Conservation (phyloP, 164 flowering plant species). For the Macadamia integrifolia region DNA sequence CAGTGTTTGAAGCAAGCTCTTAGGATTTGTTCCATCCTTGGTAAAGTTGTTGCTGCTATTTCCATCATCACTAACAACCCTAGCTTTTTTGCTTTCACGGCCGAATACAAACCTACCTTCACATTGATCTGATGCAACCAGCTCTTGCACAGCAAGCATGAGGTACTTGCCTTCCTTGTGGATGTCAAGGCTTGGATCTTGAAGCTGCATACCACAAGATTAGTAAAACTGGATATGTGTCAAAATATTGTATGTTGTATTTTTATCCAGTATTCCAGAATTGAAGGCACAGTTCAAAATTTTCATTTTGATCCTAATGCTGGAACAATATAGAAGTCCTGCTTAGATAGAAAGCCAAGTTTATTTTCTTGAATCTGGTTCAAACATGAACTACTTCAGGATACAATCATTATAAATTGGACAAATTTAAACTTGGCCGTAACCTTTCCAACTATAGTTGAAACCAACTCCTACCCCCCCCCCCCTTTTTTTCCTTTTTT, state of each 20-base stretch:
- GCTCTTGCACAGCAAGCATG: constrained; percentile 88
- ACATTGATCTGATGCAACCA: constrained; percentile 83
- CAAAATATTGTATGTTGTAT: neutral
- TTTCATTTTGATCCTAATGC: neutral
- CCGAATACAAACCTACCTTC: constrained; percentile 98
- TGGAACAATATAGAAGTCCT: neutral
- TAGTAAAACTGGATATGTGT: neutral
- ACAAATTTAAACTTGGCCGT: too few species aligned
- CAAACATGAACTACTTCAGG: too few species aligned
- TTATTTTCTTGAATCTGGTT: too few species aligned
- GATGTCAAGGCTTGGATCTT: constrained; percentile 66
- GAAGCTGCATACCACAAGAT: constrained; percentile 49
- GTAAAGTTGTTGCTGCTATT: constrained; percentile 28
- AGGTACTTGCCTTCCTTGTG: constrained; percentile 92
- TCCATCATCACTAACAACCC: constrained; percentile 24
- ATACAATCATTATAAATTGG: too few species aligned
- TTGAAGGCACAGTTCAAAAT: neutral
- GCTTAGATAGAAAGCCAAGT: too few species aligned
- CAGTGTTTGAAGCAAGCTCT: constrained; percentile 88
- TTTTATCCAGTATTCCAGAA: neutral
- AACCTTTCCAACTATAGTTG: too few species aligned
- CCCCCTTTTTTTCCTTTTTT: too few species aligned
- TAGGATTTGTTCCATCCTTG: constrained; percentile 86
- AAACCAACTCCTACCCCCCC: too few species aligned
- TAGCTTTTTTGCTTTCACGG: constrained; percentile 64